Conservation (phyloP, 2,329 filamentous ascomycete genomes). For the Leptographium galeiforme region DNA sequence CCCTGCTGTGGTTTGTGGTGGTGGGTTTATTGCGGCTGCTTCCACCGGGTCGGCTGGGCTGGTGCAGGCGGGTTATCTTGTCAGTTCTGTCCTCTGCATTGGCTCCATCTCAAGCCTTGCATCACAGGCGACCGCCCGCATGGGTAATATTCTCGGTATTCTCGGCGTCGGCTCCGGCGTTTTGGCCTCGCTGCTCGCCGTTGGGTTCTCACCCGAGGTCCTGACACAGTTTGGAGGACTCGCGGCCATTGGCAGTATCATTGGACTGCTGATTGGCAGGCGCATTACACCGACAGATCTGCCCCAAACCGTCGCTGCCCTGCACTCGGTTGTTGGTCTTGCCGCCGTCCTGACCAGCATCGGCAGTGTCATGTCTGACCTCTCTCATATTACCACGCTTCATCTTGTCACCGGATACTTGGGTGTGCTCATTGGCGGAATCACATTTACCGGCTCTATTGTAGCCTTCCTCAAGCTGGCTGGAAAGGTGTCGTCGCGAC, state of each 20-base stretch:
- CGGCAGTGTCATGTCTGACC: conserved; percentile 66
- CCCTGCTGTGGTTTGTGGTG: conserved; percentile 63
- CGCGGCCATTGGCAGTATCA: conserved; percentile 54
- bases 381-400: conserved; percentile 57
- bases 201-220: conserved; percentile 66
- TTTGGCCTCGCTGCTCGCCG: conserved; percentile 67
- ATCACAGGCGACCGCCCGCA: conserved; percentile 68
- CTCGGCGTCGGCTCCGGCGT: conserved; percentile 75
- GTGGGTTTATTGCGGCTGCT: conserved; percentile 67
- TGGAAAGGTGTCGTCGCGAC: conserved; percentile 67
- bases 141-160: conserved; percentile 77
- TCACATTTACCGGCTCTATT: conserved; percentile 84
- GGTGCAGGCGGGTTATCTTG: conserved; percentile 76
- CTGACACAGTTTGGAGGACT: conserved; percentile 68
- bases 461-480: conserved; percentile 82
- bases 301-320: conserved; percentile 76
- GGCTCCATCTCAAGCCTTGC: conserved; percentile 70
- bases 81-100: conserved; percentile 75
- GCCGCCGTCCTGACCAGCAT: conserved; percentile 82
- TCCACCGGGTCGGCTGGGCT: conserved; percentile 72
- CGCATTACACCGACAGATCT: conserved; percentile 80
- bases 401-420: conserved; percentile 80
- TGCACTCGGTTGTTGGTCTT: conserved; percentile 82
- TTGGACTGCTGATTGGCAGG: conserved; percentile 63
- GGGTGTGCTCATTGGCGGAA: conserved; percentile 74